phyloP scores from a whole-genome alignment of 192 early-diverging fungal species.

The Gorgonomyces haynaldii region DNA sequence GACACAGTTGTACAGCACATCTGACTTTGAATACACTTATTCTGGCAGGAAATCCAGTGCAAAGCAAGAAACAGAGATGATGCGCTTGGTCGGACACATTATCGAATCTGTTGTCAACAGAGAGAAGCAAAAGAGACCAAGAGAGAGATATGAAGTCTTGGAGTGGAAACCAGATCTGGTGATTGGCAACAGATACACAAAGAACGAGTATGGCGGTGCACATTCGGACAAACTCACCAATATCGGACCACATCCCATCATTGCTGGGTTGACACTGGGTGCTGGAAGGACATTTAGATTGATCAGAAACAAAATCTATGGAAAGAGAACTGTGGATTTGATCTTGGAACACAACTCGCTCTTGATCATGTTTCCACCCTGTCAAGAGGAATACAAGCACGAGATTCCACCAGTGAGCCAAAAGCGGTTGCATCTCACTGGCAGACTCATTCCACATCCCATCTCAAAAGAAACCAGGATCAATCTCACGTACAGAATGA shows the following conservation, averaged over 20 bases:
- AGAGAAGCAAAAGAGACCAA: neutral
- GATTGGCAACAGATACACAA: constrained; percentile 28
- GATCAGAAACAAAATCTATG: constrained; percentile 5
- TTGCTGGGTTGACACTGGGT: constrained; percentile 34
- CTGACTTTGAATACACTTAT: constrained; percentile 8
- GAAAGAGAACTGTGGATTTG: constrained; percentile 24
- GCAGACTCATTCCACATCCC: constrained; percentile 18
- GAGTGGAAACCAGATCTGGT: constrained; percentile 29
- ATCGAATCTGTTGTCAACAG: neutral
- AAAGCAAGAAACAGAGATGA: constrained; percentile 7
- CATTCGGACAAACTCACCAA: constrained; percentile 34
- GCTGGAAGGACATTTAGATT: constrained; percentile 32
- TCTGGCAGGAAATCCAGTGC: constrained; percentile 8
- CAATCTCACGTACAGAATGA: constrained; percentile 38
- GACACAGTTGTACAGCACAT: constrained; percentile 3
- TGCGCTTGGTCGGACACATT: neutral
- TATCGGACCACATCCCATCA: constrained; percentile 34
- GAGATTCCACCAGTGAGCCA: constrained; percentile 18
- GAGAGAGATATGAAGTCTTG: constrained; percentile 1
- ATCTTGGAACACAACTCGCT: constrained; percentile 35
- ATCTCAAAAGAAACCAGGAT: constrained; percentile 23
- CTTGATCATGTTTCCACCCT: constrained; percentile 40
- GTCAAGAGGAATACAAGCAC: constrained; percentile 33
- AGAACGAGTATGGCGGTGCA: constrained; percentile 23
- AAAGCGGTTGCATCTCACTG: neutral